These are phyloP conservation scores for Verticillium zaregamsianum DNA, from an alignment of 2,329 filamentous ascomycete genomes.

Conservation along the genomic window DNA sequence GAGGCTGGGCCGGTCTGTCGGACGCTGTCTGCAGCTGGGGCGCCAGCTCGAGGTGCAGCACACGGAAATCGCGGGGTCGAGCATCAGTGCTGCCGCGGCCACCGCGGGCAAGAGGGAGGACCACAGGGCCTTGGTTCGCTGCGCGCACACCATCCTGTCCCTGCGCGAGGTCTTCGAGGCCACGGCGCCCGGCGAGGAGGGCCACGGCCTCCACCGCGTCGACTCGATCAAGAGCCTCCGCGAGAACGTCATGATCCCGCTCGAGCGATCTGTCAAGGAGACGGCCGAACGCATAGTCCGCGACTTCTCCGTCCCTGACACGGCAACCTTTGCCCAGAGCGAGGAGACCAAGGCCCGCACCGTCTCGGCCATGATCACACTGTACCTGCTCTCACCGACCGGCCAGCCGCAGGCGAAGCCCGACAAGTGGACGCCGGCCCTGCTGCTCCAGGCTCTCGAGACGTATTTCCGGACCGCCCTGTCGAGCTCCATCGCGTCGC, in stretches of 20 bases:
- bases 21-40: constrained; percentile 74
- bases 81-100: constrained; percentile 24
- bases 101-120: constrained; percentile 56
- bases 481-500: constrained; percentile 69
- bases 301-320: constrained; percentile 68
- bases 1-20: constrained; percentile 70
- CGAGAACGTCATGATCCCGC: constrained; percentile 63
- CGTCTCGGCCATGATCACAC: constrained; percentile 67
- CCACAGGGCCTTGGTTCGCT: constrained; percentile 75
- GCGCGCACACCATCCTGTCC: constrained; percentile 72
- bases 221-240: constrained; percentile 68
- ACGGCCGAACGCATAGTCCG: constrained; percentile 74
- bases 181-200: constrained; percentile 67
- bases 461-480: constrained; percentile 77
- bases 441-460: constrained; percentile 74
- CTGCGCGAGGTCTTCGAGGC: constrained; percentile 69
- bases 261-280: constrained; percentile 69
- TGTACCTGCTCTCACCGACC: constrained; percentile 78
- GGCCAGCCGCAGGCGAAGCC: constrained; percentile 37
- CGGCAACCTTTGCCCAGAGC: constrained; percentile 55
- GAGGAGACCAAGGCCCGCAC: constrained; percentile 74
- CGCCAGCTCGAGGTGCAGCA: constrained; percentile 86
- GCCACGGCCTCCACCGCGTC: constrained; percentile 69
- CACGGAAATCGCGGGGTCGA: constrained; percentile 54
- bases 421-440: constrained; percentile 58